Percentiles rank a stretch among this genome's conserved stretches.
Conservation (phyloP, 805 yeast genomes). For the Metschnikowia arizonensis region DNA sequence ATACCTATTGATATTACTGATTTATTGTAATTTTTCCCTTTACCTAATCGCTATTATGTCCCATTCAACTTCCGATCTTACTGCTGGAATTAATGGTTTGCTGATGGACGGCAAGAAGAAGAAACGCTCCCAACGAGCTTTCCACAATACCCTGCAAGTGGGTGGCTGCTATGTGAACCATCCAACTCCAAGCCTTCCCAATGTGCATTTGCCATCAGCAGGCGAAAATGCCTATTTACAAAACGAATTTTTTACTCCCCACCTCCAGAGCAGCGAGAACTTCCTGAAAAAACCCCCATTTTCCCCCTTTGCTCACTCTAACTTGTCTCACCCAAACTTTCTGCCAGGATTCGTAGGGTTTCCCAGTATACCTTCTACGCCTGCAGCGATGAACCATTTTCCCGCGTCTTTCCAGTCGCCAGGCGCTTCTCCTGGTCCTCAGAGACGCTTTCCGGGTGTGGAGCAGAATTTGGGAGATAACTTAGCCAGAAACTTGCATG, state of each 20-base stretch:
- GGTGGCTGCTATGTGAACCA: constrained; percentile 3
- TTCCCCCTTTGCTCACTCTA: constrained; percentile 4
- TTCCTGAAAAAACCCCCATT: background rate
- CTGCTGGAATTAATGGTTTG: constrained; percentile 13
- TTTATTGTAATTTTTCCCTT: no score
- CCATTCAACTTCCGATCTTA: constrained; percentile 9
- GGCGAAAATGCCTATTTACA: background rate
- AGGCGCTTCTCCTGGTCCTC: background rate
- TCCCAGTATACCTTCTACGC: constrained; percentile 3
- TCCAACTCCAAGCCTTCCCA: background rate
- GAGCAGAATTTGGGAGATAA: background rate
- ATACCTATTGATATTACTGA: no score
- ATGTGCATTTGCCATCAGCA: background rate
- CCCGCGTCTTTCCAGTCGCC: constrained; percentile 2
- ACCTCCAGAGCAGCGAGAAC: background rate
- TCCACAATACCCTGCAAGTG: constrained; percentile 12
- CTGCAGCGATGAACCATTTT: constrained; percentile 4
- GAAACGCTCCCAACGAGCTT: constrained; percentile 17
- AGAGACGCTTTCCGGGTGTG: constrained; percentile 2
- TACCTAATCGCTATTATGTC: background rate
- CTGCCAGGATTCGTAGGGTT: background rate
- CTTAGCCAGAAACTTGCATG: background rate
- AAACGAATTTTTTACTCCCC: background rate
- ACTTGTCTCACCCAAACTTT: constrained; percentile 1
- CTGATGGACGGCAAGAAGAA: constrained; percentile 11